Evolutionary conservation across 1,284 basidiomycete species (phyloP).

Genomic region (Fomitopsis schrenkii): DNA sequence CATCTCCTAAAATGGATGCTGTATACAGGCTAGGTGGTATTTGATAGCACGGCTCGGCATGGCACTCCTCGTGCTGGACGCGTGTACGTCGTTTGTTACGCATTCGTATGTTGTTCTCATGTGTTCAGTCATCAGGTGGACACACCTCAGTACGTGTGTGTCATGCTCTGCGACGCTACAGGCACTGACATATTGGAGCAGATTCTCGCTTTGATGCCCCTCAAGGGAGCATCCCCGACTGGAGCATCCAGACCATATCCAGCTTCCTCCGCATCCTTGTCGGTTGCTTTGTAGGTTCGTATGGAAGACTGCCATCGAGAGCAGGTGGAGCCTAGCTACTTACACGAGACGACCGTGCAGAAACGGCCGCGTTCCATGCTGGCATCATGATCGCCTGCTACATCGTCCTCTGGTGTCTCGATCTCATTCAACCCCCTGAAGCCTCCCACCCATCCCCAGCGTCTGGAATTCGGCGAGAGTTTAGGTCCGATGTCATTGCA

Average conservation of each 20-base stretch:
- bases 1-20: not conserved
- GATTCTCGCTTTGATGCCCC: slow-evolving; percentile 10
- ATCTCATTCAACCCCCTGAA: slow-evolving; percentile 27
- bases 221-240: slow-evolving; percentile 14
- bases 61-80: slow-evolving; percentile 58
- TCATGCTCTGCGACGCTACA: not conserved
- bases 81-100: slow-evolving; percentile 45
- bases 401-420: slow-evolving; percentile 41
- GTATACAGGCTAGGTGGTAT: slow-evolving; percentile 49
- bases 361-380: slow-evolving; percentile 68
- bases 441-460: slow-evolving; percentile 11
- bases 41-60: slow-evolving; percentile 54
- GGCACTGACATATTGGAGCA: not conserved
- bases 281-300: slow-evolving; percentile 65
- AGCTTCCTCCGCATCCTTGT: slow-evolving; percentile 54
- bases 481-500: slow-evolving; percentile 35
- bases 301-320: not conserved
- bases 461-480: slow-evolving; percentile 60
- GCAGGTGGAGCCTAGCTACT: slow-evolving; percentile 4
- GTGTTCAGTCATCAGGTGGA: slow-evolving; percentile 68
- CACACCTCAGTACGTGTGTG: slow-evolving; percentile 48
- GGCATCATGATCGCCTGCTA: slow-evolving; percentile 59
- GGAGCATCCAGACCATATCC: slow-evolving; percentile 38
- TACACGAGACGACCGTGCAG: slow-evolving; percentile 30
- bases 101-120: not conserved